Evolutionary conservation across 2,329 filamentous ascomycete species (phyloP), one percentile per base, ranked within the genome.

Genomic region (Amylocarpus encephaloides): DNA sequence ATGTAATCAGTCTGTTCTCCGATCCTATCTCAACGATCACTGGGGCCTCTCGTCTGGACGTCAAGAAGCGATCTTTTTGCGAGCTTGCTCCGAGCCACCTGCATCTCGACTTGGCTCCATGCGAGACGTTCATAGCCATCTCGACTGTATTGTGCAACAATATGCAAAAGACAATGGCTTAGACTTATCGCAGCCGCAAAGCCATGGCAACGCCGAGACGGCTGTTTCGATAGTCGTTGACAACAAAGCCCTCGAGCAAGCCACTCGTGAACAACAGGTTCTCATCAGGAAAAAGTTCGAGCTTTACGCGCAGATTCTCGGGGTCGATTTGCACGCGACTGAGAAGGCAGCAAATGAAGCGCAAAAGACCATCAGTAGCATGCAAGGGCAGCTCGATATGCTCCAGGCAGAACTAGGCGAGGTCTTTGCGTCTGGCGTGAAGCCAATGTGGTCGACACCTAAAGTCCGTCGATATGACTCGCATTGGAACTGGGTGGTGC

Each of bases 1-100:
- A 55, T 96, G 96, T 80, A 96, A 95, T 70, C 95, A 95, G 69
- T 95, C 90, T 64, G 79, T 88, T 11, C 86, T 92, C 40, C 82
- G 92, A 63, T 96, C 96, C 71, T 92, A 96, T 66, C 74, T 97
- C 33, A 89, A 95, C 73, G 87, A 86, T 16, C 79, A 87, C 67
- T 97, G 91, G 89, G 91, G 92, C 44, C 74, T 97, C 53, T 88
- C 78, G 2, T 66, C 84, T 22, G 92, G 92, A 26, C 80, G 92
- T 60, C 92, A 97, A 68, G 91, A 96, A 65, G 88, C 90, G 59
- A 86, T 86, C 41, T 75, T 97, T 51, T 74, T 96, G 49, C 73
- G 95, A 48, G 90, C 86, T 52, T 78, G 96, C 55, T 95, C 91
- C 15, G 87, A 87, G 79, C 91, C 96, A 73, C 92, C 92, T 29